Evolutionary conservation across 2,329 filamentous ascomycete species (phyloP), one percentile per base, ranked within the genome.

Genomic region (Epichloe coenophiala): DNA sequence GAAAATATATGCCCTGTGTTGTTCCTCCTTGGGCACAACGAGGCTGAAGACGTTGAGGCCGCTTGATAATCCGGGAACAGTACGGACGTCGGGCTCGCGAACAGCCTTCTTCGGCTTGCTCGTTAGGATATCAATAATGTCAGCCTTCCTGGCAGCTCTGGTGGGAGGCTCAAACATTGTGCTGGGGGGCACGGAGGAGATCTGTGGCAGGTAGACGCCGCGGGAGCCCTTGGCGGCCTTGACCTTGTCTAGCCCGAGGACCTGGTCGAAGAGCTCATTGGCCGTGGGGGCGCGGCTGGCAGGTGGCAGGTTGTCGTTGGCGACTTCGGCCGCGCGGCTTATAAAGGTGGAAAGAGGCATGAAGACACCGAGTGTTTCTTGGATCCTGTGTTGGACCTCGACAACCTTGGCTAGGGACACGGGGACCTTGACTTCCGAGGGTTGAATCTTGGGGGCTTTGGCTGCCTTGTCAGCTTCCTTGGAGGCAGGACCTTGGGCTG

Each of bases 301-400:
- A 5, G 81, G 78, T 31, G 91, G 91, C 7, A 97, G 78, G 44
- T 86, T 81, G 55, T 93, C 84, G 68, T 97, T 97, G 53, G 93
- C 93, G 27, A 95, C 70, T 60, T 93, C 84, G 40, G 86, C 79
- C 40, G 93, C 93, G 49, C 89, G 84, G 50, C 82, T 77, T 63
- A 98, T 81, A 70, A 97, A 95, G 12, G 86, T 88, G 2, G 86
- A 88, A 5, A 97, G 72, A 13, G 91, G 89, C 45, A 96, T 72
- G 62, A 82, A 85, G 52, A 91, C 81, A 54, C 88, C 88, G 27
- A 96, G 76, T 4, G 80, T 83, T 50, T 83, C 73, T 60, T 90
- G 77, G 57, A 97, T 80, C 63, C 85, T 83, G 68, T 83, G 81
- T 73, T 96, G 90, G 36, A 86, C 82, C 58, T 87, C 82, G 49